These are phyloP conservation scores for Paramecium caudatum DNA, from an alignment of 73 alveolate genomes.

Conservation along the genomic window DNA sequence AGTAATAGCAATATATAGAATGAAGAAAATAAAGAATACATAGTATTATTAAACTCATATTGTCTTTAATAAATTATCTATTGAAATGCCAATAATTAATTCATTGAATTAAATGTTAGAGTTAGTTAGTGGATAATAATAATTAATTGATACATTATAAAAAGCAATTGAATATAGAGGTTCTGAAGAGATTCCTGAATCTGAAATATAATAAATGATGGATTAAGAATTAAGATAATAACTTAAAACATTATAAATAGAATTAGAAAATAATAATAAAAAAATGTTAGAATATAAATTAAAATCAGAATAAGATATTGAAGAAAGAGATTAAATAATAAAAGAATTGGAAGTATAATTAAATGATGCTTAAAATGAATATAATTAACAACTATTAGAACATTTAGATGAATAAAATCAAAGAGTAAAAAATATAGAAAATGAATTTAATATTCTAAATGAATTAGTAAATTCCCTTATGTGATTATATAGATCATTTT, in stretches of 20 bases:
- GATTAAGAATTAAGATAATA: constrained; percentile 49
- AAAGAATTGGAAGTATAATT: constrained; percentile 24
- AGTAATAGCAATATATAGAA: constrained; percentile 21
- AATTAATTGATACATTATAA: constrained; percentile 32
- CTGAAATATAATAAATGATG: background rate
- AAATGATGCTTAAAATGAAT: background rate
- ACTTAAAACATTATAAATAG: background rate
- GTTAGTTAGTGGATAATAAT: constrained; percentile 19
- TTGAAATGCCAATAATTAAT: constrained; percentile 37
- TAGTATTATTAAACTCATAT: background rate
- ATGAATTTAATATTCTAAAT: background rate
- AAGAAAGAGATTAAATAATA: constrained; percentile 10
- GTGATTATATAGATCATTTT: constrained; percentile 35
- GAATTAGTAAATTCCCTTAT: background rate
- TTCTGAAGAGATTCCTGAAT: background rate
- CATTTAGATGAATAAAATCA: constrained; percentile 17
- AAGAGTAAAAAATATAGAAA: constrained; percentile 9
- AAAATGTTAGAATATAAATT: constrained; percentile 13
- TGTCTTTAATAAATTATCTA: background rate
- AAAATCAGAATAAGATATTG: constrained; percentile 12
- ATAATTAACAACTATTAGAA: background rate
- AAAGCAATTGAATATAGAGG: background rate
- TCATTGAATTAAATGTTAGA: constrained; percentile 28
- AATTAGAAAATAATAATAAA: constrained; percentile 5
- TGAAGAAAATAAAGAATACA: background rate